phyloP scores from a whole-genome alignment of 805 yeast species.

The Starmerella vaccinii region DNA sequence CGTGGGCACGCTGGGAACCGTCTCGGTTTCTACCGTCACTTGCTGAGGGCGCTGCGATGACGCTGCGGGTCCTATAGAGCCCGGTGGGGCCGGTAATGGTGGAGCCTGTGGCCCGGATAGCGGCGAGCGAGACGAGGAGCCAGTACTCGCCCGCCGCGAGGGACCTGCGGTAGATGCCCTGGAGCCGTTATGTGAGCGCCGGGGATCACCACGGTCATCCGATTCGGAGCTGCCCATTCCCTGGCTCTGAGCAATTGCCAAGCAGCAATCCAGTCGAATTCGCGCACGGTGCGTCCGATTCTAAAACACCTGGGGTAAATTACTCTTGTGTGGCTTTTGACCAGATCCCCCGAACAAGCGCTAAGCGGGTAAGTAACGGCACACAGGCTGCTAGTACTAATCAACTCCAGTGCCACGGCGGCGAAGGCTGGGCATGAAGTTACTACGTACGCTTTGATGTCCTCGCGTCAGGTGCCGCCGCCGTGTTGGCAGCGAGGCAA shows the following conservation, averaged over 20 bases:
- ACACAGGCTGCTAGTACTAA: not conserved
- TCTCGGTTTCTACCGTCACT: slow-evolving; percentile 49
- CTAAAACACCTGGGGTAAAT: slow-evolving; percentile 1
- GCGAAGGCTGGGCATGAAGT: no score
- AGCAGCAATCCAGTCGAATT: not conserved
- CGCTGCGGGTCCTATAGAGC: not conserved
- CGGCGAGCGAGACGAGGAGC: slow-evolving; percentile 1
- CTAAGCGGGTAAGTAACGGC: not conserved
- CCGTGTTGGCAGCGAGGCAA: no score
- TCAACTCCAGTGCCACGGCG: not conserved
- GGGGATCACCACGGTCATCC: not conserved
- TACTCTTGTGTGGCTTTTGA: slow-evolving; percentile 3
- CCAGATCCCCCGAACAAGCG: not conserved
- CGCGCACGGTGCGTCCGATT: not conserved
- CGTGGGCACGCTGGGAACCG: slow-evolving; percentile 42
- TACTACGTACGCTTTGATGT: no score
- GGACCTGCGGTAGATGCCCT: not conserved
- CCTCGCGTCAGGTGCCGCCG: no score
- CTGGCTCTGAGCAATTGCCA: not conserved
- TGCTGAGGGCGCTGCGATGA: slow-evolving; percentile 10
- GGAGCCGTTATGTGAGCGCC: not conserved
- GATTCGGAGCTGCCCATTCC: slow-evolving; percentile 7
- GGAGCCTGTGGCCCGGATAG: slow-evolving; percentile 1
- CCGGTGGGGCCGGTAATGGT: not conserved
- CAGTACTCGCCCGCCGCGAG: not conserved